Conservation (phyloP, 768 basidiomycete species). For the Lactarius evosmus region DNA sequence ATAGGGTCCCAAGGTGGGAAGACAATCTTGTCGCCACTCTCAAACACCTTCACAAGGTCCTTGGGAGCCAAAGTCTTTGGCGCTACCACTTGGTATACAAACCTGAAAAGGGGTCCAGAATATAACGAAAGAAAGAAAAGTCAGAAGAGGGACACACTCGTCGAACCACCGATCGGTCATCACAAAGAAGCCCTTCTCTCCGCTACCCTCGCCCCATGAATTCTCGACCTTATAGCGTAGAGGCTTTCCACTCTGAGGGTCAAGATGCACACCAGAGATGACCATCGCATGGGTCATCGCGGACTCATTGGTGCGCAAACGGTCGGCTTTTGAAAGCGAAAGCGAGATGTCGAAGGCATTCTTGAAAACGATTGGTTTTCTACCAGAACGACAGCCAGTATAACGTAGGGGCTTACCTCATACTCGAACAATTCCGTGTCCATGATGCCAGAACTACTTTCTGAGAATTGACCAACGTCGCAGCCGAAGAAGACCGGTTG, state of each 20-base stretch:
- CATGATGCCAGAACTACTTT: conserved; percentile 73
- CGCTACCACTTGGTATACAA: conserved; percentile 91
- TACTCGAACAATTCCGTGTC: conserved; percentile 80
- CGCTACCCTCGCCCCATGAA: conserved; percentile 78
- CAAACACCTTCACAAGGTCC: conserved; percentile 78
- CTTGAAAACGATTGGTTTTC: conserved; percentile 36
- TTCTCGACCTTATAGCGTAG: conserved; percentile 97
- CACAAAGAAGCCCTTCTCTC: conserved; percentile 86
- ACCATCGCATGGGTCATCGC: conserved; percentile 97
- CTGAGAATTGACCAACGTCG: conserved; percentile 88
- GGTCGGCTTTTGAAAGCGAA: conserved; percentile 79
- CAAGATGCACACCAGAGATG: conserved; percentile 88
- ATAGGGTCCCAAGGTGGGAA: conserved; percentile 93
- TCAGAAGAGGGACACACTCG: conserved; percentile 50
- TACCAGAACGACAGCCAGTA: not conserved
- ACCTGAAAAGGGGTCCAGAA: conserved; percentile 41
- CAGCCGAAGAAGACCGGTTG: conserved; percentile 95
- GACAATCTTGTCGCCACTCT: conserved; percentile 58
- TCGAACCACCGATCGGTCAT: conserved; percentile 95
- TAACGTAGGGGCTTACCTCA: conserved; percentile 46
- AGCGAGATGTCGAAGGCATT: conserved; percentile 81
- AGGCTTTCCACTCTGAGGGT: conserved; percentile 61
- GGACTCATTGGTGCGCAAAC: conserved; percentile 78
- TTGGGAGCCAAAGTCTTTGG: conserved; percentile 76
- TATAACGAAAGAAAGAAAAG: not conserved